Conservation (phyloP, 345 rosid genomes). For the Linum trigynum region DNA sequence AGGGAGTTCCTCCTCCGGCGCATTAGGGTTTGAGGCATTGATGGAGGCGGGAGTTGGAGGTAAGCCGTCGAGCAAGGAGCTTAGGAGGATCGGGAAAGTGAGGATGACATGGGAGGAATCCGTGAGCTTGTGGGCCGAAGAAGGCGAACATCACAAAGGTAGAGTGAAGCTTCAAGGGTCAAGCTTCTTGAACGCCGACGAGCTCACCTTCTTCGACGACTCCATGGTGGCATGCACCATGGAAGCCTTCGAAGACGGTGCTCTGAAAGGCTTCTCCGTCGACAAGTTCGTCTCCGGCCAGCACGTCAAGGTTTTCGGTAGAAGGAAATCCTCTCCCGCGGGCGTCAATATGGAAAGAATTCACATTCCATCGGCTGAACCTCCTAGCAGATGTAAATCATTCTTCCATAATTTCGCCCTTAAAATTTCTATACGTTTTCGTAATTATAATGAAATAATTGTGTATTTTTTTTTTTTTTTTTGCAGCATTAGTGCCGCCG, state of each 20-base stretch:
- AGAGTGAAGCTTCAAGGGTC: slow-evolving; percentile 68
- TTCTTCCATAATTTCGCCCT: too few relatives aligned
- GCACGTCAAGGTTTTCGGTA: slow-evolving; percentile 84
- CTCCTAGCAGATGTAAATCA: slow-evolving; percentile 49
- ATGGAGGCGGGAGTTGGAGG: slow-evolving; percentile 26
- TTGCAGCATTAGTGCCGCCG: slow-evolving; percentile 41
- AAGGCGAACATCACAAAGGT: slow-evolving; percentile 72
- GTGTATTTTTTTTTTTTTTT: neutral
- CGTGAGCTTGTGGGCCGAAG: slow-evolving; percentile 92
- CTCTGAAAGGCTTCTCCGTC: slow-evolving; percentile 72
- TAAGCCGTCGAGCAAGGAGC: slow-evolving; percentile 35
- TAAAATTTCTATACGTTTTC: too few relatives aligned
- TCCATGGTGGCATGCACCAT: slow-evolving; percentile 73
- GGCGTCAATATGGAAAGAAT: slow-evolving; percentile 43
- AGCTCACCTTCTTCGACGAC: slow-evolving; percentile 75
- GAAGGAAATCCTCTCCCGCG: slow-evolving; percentile 46
- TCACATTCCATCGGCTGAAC: slow-evolving; percentile 51
- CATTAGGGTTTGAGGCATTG: slow-evolving; percentile 43
- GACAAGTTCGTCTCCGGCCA: slow-evolving; percentile 79
- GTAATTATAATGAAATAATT: neutral
- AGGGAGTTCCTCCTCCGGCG: slow-evolving; percentile 4
- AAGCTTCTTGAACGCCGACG: slow-evolving; percentile 81
- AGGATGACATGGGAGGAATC: slow-evolving; percentile 97
- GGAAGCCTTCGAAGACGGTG: slow-evolving; percentile 82
- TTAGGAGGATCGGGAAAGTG: slow-evolving; percentile 81